These are phyloP conservation scores for Phylloporus rhodoxanthus DNA, from an alignment of 768 basidiomycete genomes.

Conservation along the genomic window DNA sequence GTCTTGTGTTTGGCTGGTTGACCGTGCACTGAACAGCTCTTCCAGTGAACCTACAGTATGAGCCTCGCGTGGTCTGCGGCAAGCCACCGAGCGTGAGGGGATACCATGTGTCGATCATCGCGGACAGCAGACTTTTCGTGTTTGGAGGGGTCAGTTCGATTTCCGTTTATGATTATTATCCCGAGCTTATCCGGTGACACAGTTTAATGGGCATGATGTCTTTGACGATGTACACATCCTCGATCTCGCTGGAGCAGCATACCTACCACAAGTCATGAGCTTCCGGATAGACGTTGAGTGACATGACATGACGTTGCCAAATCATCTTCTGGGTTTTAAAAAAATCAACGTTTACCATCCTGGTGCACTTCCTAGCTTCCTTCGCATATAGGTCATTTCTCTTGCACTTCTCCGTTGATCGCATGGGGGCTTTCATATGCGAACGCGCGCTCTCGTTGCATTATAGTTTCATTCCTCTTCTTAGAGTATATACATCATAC, in stretches of 20 bases:
- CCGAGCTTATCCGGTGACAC: slow-evolving; percentile 10
- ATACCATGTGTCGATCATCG: slow-evolving; percentile 77
- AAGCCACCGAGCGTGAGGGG: slow-evolving; percentile 69
- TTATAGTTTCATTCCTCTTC: slow-evolving; percentile 12
- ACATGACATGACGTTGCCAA: slow-evolving; percentile 1
- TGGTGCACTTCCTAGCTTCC: slow-evolving; percentile 1
- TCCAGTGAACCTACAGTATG: slow-evolving; percentile 79
- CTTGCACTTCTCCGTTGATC: slow-evolving; percentile 15
- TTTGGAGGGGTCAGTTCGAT: slow-evolving; percentile 58
- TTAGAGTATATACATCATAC: slow-evolving; percentile 46
- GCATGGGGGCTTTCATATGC: slow-evolving; percentile 2
- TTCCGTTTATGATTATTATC: not conserved
- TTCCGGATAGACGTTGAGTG: slow-evolving; percentile 49
- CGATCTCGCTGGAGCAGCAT: slow-evolving; percentile 82
- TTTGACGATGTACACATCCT: slow-evolving; percentile 83
- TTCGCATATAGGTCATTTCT: not conserved
- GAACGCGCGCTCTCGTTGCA: slow-evolving; percentile 6
- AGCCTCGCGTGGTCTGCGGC: slow-evolving; percentile 63
- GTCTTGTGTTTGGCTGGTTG: slow-evolving; percentile 5
- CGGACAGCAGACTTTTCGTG: slow-evolving; percentile 79
- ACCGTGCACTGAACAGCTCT: not conserved
- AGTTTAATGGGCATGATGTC: slow-evolving; percentile 72
- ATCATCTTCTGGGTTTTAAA: not conserved
- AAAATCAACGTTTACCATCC: slow-evolving; percentile 1
- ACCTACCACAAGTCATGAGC: slow-evolving; percentile 84